Conservation (phyloP, 2,329 filamentous ascomycete species). For the Lachnellula suecica region DNA sequence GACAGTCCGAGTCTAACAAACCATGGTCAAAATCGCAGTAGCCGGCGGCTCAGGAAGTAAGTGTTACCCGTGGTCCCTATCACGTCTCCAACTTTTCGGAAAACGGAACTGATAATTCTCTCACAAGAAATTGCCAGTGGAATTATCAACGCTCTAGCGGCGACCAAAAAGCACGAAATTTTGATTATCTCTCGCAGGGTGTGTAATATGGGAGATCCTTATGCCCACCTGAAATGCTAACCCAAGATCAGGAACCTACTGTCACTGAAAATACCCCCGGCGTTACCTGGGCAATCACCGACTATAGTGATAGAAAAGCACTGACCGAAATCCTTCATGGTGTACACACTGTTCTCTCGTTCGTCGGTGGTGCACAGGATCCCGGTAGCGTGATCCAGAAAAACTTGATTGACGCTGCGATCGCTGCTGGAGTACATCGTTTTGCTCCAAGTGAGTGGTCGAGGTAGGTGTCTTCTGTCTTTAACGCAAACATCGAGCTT, state of each 20-base stretch:
- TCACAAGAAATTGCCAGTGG: conserved; percentile 56
- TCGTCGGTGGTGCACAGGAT: conserved; percentile 34
- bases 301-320: conserved; percentile 41
- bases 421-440: conserved; percentile 35
- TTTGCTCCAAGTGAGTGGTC: conserved; percentile 37
- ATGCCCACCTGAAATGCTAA: conserved; percentile 2
- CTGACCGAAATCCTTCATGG: conserved; percentile 41
- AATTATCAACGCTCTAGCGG: conserved; percentile 49
- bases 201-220: neutral
- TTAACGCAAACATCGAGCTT: conserved; percentile 2
- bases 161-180: conserved; percentile 51
- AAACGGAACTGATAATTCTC: conserved; percentile 2
- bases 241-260: conserved; percentile 26
- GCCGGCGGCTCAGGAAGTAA: conserved; percentile 46
- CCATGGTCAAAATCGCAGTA: conserved; percentile 45
- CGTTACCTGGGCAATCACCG: conserved; percentile 38
- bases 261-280: conserved; percentile 15
- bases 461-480: conserved; percentile 31
- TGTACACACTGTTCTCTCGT: conserved; percentile 51
- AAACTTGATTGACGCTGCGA: conserved; percentile 36
- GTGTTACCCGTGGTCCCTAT: too few relatives aligned
- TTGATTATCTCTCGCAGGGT: conserved; percentile 38
- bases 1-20: neutral
- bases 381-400: conserved; percentile 28
- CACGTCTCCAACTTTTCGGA: too few relatives aligned